phyloP scores from a whole-genome alignment of 2,329 filamentous ascomycete species.

The Neopestalotiopsis sp. region DNA sequence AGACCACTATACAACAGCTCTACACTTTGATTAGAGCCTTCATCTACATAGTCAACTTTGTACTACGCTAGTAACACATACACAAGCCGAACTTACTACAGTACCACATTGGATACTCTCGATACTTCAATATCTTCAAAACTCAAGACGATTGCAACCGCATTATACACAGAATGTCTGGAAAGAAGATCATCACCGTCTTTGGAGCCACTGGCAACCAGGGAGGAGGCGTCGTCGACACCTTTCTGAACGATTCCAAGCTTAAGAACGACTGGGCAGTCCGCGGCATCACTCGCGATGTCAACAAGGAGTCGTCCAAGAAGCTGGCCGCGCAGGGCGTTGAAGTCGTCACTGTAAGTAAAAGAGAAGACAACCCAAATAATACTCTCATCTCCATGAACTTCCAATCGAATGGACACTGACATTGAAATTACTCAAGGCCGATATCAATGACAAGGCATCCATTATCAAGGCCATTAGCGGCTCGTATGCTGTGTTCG shows the following conservation, averaged over 20 bases:
- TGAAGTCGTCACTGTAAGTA: conserved; percentile 51
- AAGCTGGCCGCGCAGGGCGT: conserved; percentile 50
- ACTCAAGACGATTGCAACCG: not conserved
- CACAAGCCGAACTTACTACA: not conserved
- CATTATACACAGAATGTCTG: conserved; percentile 24
- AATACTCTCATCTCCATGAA: too few species aligned
- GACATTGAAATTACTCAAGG: conserved; percentile 32
- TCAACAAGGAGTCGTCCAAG: conserved; percentile 47
- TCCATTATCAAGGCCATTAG: conserved; percentile 49
- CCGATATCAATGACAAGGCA: conserved; percentile 52
- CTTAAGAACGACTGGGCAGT: conserved; percentile 54
- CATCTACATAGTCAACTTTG: too few species aligned
- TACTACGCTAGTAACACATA: too few species aligned
- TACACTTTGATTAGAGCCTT: too few species aligned
- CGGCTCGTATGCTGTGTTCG: conserved; percentile 54
- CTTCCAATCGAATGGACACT: too few species aligned
- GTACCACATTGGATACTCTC: not conserved
- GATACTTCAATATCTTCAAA: not conserved
- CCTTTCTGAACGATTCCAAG: conserved; percentile 42
- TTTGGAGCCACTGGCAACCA: conserved; percentile 66
- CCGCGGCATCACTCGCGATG: conserved; percentile 60
- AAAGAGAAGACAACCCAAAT: too few species aligned
- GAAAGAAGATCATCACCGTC: conserved; percentile 55
- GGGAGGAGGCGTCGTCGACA: conserved; percentile 59
- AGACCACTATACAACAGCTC: too few species aligned